Conservation (phyloP, 176 grass and related monocot species). For the Aegilops tauschii region DNA sequence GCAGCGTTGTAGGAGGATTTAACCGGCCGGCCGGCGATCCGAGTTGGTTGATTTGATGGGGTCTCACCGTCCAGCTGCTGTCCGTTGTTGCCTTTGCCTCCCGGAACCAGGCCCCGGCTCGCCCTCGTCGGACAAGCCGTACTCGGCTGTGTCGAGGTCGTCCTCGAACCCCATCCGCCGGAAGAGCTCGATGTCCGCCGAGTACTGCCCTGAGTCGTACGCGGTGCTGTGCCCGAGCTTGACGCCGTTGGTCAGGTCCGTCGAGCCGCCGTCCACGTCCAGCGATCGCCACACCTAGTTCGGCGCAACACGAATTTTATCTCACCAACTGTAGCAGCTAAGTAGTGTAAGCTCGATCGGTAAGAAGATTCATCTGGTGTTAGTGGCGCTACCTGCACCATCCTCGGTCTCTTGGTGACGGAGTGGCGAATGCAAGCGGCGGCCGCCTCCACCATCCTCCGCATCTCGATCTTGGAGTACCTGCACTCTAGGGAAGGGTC, state of each 20-base stretch:
- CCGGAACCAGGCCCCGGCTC: background rate
- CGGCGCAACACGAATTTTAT: background rate
- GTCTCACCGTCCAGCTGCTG: background rate
- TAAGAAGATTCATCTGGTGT: background rate
- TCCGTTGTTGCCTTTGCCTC: background rate
- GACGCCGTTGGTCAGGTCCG: constrained; percentile 71
- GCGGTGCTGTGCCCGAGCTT: constrained; percentile 62
- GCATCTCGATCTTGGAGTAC: constrained; percentile 58
- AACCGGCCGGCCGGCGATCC: background rate
- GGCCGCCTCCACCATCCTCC: constrained; percentile 67
- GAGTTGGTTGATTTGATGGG: background rate
- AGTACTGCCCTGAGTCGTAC: constrained; percentile 58
- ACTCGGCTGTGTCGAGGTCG: constrained; percentile 36
- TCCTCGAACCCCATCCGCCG: constrained; percentile 48
- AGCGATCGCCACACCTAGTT: constrained; percentile 58
- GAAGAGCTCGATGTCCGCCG: constrained; percentile 62
- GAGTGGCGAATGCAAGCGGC: constrained; percentile 76
- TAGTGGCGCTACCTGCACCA: constrained; percentile 54
- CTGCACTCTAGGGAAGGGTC: constrained; percentile 53
- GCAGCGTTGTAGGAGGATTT: background rate
- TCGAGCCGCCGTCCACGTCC: constrained; percentile 40
- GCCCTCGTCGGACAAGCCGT: constrained; percentile 14
- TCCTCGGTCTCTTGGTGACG: constrained; percentile 60
- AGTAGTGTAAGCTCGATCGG: background rate
- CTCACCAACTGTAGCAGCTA: background rate